A percentile compares a stretch with the other conserved stretches of the same genome.
Conservation (phyloP, 805 yeast species). For the Ogataea naganishii region DNA sequence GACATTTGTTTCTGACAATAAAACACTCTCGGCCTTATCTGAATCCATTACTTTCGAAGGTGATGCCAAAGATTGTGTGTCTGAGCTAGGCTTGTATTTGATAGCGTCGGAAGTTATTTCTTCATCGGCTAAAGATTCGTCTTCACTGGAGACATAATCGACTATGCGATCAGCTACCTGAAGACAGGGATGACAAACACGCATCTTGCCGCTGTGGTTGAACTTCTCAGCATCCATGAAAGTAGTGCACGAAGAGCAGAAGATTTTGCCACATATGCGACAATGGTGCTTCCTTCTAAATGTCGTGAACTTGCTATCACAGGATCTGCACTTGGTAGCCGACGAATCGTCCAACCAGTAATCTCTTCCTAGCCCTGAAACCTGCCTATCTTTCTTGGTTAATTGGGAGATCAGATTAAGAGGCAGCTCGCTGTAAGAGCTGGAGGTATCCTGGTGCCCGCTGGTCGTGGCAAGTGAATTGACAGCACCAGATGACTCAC, state of each 20-base stretch:
- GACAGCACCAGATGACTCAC: too few relatives aligned
- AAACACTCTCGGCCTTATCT: slow-evolving; percentile 1
- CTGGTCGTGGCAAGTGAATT: too few relatives aligned
- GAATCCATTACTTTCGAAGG: background rate
- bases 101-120: too few relatives aligned
- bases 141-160: slow-evolving; percentile 62
- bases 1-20: slow-evolving; percentile 3
- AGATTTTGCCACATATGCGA: slow-evolving; percentile 91
- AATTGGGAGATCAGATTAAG: slow-evolving; percentile 14
- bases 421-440: slow-evolving; percentile 17
- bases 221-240: slow-evolving; percentile 60
- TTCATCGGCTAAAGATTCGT: slow-evolving; percentile 39
- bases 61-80: background rate
- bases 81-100: background rate
- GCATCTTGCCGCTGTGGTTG: slow-evolving; percentile 56
- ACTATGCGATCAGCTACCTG: slow-evolving; percentile 56
- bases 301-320: slow-evolving; percentile 73
- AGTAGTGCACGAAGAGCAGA: slow-evolving; percentile 75
- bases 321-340: slow-evolving; percentile 78
- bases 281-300: slow-evolving; percentile 93
- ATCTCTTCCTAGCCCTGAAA: slow-evolving; percentile 52
- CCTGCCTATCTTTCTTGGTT: slow-evolving; percentile 10
- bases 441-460: too few relatives aligned
- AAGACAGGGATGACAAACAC: slow-evolving; percentile 72
- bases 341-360: slow-evolving; percentile 97